Conservation (phyloP, 805 yeast genomes). For the Ogataea parapolymorpha region DNA sequence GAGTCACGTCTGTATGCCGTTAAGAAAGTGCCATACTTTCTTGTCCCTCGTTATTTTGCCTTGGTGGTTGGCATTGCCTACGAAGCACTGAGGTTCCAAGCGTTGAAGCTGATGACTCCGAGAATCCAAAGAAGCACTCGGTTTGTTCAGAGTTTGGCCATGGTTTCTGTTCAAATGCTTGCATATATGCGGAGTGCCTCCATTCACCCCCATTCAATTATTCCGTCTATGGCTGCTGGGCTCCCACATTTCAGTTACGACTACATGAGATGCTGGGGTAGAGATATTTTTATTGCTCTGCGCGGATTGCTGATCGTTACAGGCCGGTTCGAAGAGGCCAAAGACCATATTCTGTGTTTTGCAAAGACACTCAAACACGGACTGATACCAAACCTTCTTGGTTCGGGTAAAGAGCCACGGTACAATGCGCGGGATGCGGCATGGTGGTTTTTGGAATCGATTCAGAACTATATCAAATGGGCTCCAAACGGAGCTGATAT, state of each 20-base stretch:
- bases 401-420: slow-evolving; percentile 90
- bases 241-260: slow-evolving; percentile 89
- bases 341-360: slow-evolving; percentile 75
- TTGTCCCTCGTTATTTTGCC: slow-evolving; percentile 86
- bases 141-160: slow-evolving; percentile 75
- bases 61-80: slow-evolving; percentile 78
- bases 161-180: slow-evolving; percentile 85
- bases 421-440: slow-evolving; percentile 96
- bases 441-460: slow-evolving; percentile 88
- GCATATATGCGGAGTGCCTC: slow-evolving; percentile 74
- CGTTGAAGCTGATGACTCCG: slow-evolving; percentile 52
- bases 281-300: slow-evolving; percentile 87
- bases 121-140: slow-evolving; percentile 58
- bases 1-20: slow-evolving; percentile 59
- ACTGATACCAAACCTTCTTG: slow-evolving; percentile 85
- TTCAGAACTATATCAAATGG: slow-evolving; percentile 71
- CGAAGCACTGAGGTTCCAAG: slow-evolving; percentile 72
- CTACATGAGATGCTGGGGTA: slow-evolving; percentile 98
- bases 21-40: slow-evolving; percentile 66
- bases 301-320: slow-evolving; percentile 80
- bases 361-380: slow-evolving; percentile 94
- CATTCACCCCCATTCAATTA: slow-evolving; percentile 55
- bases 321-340: slow-evolving; percentile 77
- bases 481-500: slow-evolving; percentile 70
- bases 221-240: slow-evolving; percentile 91